Conservation (phyloP, 1,139 yeast genomes). For the Geotrichum citri-aurantii region DNA sequence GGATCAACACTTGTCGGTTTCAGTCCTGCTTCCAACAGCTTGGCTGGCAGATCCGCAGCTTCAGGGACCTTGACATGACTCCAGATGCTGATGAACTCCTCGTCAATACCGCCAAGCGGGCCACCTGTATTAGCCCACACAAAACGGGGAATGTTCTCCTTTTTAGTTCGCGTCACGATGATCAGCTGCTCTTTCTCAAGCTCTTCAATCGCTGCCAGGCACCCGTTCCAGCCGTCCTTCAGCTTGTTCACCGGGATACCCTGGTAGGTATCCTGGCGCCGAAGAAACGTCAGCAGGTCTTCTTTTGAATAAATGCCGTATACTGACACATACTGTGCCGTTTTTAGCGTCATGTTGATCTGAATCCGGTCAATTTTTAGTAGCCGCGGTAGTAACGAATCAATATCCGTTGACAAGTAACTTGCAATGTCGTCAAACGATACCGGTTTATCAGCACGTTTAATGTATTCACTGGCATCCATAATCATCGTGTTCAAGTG, state of each 20-base stretch:
- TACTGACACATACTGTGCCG: conserved; percentile 80
- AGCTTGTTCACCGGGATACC: conserved; percentile 86
- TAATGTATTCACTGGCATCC: conserved; percentile 84
- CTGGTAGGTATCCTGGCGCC: conserved; percentile 79
- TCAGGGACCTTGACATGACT: conserved; percentile 70
- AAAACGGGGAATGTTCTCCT: conserved; percentile 83
- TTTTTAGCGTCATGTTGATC: conserved; percentile 41
- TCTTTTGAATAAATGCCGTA: conserved; percentile 81
- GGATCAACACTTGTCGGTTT: conserved; percentile 98
- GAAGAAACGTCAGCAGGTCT: conserved; percentile 66
- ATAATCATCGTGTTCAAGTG: conserved; percentile 77
- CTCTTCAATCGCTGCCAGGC: conserved; percentile 47
- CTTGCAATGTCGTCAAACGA: conserved; percentile 54
- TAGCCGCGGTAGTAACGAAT: conserved; percentile 55
- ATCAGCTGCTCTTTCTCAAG: conserved; percentile 59
- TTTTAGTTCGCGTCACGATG: conserved; percentile 79
- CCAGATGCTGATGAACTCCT: conserved; percentile 85
- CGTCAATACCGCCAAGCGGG: conserved; percentile 65
- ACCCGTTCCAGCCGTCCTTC: conserved; percentile 93
- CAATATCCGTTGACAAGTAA: conserved; percentile 44
- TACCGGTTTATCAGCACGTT: conserved; percentile 61
- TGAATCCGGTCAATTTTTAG: conserved; percentile 68
- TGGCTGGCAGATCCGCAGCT: conserved; percentile 70
- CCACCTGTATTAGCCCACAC: conserved; percentile 89
- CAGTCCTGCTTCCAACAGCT: conserved; percentile 73